phyloP scores from a whole-genome alignment of 176 grass and related monocot genomes.

The Musa schizocarpa region DNA sequence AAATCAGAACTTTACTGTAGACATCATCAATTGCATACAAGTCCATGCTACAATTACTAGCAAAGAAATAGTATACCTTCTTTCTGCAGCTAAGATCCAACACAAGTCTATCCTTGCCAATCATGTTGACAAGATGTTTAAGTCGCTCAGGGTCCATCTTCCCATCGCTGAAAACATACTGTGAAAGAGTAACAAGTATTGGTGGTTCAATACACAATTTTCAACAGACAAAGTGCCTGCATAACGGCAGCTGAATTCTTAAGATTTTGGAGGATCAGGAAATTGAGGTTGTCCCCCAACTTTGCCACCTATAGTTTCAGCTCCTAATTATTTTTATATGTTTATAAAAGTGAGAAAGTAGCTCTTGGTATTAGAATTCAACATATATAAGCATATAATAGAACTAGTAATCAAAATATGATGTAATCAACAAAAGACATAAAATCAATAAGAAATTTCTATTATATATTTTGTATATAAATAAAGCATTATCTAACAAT shows the following conservation, averaged over 20 bases:
- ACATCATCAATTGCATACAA: neutral
- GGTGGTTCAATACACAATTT: neutral
- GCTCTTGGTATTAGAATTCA: too few relatives aligned
- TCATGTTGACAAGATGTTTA: constrained; percentile 48
- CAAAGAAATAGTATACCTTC: constrained; percentile 37
- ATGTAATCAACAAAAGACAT: too few relatives aligned
- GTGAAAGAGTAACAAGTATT: constrained; percentile 19
- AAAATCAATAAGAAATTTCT: too few relatives aligned
- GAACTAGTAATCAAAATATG: too few relatives aligned
- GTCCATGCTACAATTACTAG: neutral
- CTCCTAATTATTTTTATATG: neutral
- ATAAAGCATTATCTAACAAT: too few relatives aligned
- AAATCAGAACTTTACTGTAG: neutral
- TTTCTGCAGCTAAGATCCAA: constrained; percentile 95
- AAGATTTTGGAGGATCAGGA: neutral
- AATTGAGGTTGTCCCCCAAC: neutral
- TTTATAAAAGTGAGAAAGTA: too few relatives aligned
- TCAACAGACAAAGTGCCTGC: neutral
- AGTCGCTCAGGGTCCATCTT: constrained; percentile 70
- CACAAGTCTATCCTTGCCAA: constrained; percentile 75
- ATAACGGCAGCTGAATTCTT: neutral
- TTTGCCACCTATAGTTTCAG: neutral
- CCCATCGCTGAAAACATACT: constrained; percentile 84
- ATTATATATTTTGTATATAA: too few relatives aligned
- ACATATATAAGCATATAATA: too few relatives aligned